phyloP scores from a whole-genome alignment of 2,329 filamentous ascomycete species.

The Nigrograna mackinnonii region DNA sequence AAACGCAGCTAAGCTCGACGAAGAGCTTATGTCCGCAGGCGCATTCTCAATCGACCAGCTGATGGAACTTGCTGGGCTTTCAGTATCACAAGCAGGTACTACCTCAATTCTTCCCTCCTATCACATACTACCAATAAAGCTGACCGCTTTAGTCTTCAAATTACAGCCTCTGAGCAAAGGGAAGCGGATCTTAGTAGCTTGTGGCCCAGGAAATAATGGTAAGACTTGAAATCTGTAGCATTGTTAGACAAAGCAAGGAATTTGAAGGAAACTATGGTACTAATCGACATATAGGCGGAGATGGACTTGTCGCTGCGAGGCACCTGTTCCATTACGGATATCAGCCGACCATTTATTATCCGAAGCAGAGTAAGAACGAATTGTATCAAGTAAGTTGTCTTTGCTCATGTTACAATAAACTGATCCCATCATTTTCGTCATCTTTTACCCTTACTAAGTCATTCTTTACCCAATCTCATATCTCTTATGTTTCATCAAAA shows the following conservation, averaged over 20 bases:
- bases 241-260: background rate
- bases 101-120: background rate
- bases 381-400: slow-evolving; percentile 71
- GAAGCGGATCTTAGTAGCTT: slow-evolving; percentile 79
- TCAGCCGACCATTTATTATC: slow-evolving; percentile 85
- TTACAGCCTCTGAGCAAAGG: slow-evolving; percentile 77
- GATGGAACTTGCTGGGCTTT: slow-evolving; percentile 94
- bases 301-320: slow-evolving; percentile 90
- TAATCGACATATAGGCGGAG: slow-evolving; percentile 66
- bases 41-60: slow-evolving; percentile 95
- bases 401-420: too few species aligned
- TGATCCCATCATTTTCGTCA: slow-evolving; percentile 1
- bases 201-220: slow-evolving; percentile 75
- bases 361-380: slow-evolving; percentile 88
- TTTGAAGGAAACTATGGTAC: too few species aligned
- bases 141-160: slow-evolving; percentile 69
- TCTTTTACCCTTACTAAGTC: too few species aligned
- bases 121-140: background rate
- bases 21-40: slow-evolving; percentile 86
- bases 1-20: slow-evolving; percentile 85
- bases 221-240: background rate
- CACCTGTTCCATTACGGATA: slow-evolving; percentile 94
- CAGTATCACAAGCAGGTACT: slow-evolving; percentile 84
- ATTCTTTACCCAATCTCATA: slow-evolving; percentile 19
- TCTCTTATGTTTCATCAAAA: too few species aligned